Evolutionary conservation across 805 yeast species (phyloP).

Genomic region (Starmera pachycereana): DNA sequence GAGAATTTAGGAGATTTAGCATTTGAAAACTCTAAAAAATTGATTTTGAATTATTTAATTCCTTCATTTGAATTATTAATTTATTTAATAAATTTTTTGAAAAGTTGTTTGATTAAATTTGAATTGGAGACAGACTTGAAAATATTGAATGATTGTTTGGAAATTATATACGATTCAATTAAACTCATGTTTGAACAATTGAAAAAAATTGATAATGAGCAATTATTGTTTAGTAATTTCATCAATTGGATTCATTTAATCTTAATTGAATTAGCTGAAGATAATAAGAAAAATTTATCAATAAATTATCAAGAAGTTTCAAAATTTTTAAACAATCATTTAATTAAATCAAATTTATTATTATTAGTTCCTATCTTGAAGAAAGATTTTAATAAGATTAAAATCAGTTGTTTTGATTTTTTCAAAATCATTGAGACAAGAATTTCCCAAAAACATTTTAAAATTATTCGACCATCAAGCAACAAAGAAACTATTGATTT

Average conservation of each 20-base stretch:
- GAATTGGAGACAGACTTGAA: neutral
- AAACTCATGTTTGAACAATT: conserved; percentile 25
- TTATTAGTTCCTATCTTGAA: conserved; percentile 14
- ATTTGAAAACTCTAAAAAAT: conserved; percentile 40
- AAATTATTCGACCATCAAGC: too few relatives aligned
- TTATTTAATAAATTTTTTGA: conserved; percentile 31
- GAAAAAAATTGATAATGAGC: conserved; percentile 35
- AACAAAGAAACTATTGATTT: conserved; percentile 3
- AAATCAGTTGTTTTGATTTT: conserved; percentile 12
- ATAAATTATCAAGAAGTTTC: conserved; percentile 18
- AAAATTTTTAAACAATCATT: conserved; percentile 15
- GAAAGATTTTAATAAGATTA: conserved; percentile 13
- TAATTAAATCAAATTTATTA: conserved; percentile 13
- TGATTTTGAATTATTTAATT: conserved; percentile 36
- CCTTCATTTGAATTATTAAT: conserved; percentile 49
- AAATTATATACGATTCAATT: conserved; percentile 14
- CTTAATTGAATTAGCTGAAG: conserved; percentile 19
- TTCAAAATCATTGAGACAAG: conserved; percentile 6
- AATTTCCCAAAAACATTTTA: too few relatives aligned
- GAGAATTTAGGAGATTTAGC: conserved; percentile 35
- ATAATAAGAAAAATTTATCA: conserved; percentile 6
- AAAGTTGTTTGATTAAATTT: conserved; percentile 3
- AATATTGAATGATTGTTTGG: conserved; percentile 5
- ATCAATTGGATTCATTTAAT: conserved; percentile 30
- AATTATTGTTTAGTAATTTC: conserved; percentile 31